A percentile compares a stretch with the other conserved stretches of the same genome.
These are phyloP conservation scores for Styphnolobium japonicum DNA, from an alignment of 306 rosid species.

Conservation along the genomic window DNA sequence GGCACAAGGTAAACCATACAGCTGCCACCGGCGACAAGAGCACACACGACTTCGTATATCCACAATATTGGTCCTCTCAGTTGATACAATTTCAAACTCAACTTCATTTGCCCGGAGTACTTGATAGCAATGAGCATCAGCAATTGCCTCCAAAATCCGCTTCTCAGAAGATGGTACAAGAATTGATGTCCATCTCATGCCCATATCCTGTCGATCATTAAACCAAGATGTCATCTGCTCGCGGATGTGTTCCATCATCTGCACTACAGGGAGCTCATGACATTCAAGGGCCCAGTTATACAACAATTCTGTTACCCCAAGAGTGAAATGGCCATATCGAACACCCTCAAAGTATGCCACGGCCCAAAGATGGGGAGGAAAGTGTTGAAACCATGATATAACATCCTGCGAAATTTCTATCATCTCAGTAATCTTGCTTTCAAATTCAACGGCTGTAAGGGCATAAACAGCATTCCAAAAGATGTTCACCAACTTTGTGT, in stretches of 20 bases:
- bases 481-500: constrained; percentile 87
- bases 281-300: constrained; percentile 99
- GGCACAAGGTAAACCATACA: constrained; percentile 96
- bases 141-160: constrained; percentile 78
- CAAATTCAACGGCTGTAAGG: constrained; percentile 88
- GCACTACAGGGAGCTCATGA: constrained; percentile 94
- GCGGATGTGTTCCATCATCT: constrained; percentile 96
- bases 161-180: constrained; percentile 96
- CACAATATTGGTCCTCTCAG: constrained; percentile 94
- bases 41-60: constrained; percentile 84
- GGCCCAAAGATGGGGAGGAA: constrained; percentile 97
- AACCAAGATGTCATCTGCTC: constrained; percentile 74
- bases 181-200: constrained; percentile 79
- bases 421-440: constrained; percentile 88
- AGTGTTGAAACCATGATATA: constrained; percentile 75
- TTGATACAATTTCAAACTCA: constrained; percentile 96
- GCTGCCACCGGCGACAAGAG: constrained; percentile 97
- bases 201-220: constrained; percentile 69
- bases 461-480: constrained; percentile 99
- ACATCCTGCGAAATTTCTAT: constrained; percentile 85
- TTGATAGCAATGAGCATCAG: constrained; percentile 96
- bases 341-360: constrained; percentile 95
- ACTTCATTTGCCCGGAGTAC: constrained; percentile 97
- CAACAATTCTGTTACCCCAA: constrained; percentile 87
- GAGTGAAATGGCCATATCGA: constrained; percentile 85